Evolutionary conservation across 2,329 filamentous ascomycete genomes (phyloP), one percentile per base, ranked within the genome.

Genomic region (Hypoxylon sp.): DNA sequence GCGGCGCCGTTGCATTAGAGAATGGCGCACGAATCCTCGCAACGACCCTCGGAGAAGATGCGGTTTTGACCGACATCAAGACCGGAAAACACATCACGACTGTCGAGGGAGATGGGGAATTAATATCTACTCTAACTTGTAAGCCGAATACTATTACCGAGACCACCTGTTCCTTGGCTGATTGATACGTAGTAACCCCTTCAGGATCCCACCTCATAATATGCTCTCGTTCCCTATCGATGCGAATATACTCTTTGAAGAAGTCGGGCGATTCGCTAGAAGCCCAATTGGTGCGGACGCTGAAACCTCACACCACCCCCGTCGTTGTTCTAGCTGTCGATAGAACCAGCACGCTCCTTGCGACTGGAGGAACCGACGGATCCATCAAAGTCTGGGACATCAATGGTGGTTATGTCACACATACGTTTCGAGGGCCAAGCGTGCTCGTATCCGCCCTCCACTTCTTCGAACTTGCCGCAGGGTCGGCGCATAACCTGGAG

Each of bases 311-410:
- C 78, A 87, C 90, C 0, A 94, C 95, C 2, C 96, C 97, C 0
- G 94, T 98, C 1, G 91, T 97, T 1, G 93, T 95, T 8, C 85
- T 95, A 13, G 90, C 93, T 0, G 90, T 96, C 68, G 96, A 99
- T 79, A 87, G 89, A 59, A 97, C 94, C 1, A 92, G 94, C 76
- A 97, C 95, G 1, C 84, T 99, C 11, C 85, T 99, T 47, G 96
- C 94, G 14, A 98, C 95, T 14, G 96, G 97, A 70, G 93, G 93
- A 53, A 94, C 96, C 3, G 96, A 99, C 78, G 96, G 96, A 24
- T 89, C 92, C 0, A 93, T 98, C 75, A 99, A 99, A 80, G 91
- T 99, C 58, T 99, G 95, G 95, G 96, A 99, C 81, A 94, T 99
- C 66, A 85, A 87, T 54, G 93, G 91, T 48, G 96, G 96, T 22